These are phyloP conservation scores for Fusarium chuoi DNA, from an alignment of 2,329 filamentous ascomycete genomes.

Conservation along the genomic window DNA sequence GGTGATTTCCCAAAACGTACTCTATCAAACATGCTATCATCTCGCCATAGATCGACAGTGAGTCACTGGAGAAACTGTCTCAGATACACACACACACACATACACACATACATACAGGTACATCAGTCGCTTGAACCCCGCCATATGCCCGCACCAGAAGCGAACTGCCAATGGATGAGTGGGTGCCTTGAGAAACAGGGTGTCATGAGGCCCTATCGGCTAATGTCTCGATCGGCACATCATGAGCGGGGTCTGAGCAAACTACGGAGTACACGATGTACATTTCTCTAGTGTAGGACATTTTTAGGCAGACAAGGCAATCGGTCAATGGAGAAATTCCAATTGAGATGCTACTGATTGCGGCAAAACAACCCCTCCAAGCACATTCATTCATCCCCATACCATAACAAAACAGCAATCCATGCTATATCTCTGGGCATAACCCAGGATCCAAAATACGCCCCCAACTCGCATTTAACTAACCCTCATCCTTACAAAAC, in stretches of 20 bases:
- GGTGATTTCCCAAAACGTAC: slow-evolving; percentile 1
- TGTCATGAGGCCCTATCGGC: slow-evolving; percentile 23
- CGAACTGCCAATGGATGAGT: slow-evolving; percentile 4
- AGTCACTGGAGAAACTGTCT: slow-evolving; percentile 10
- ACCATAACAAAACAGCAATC: not conserved
- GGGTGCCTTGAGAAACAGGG: slow-evolving; percentile 25
- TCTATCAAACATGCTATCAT: slow-evolving; percentile 1
- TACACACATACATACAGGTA: not conserved
- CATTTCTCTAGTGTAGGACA: not conserved
- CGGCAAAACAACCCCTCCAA: not conserved
- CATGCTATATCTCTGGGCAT: not conserved
- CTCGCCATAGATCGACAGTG: slow-evolving; percentile 4
- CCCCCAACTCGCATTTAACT: not conserved
- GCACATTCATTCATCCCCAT: too few relatives aligned
- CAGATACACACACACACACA: not conserved
- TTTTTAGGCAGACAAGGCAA: slow-evolving; percentile 22
- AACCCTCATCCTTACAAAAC: not conserved
- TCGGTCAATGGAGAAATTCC: not conserved
- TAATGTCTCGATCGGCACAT: slow-evolving; percentile 12
- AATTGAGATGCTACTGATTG: not conserved
- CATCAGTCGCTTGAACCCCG: not conserved
- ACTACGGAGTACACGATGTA: too few relatives aligned
- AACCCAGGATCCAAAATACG: not conserved
- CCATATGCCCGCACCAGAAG: not conserved
- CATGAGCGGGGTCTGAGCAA: slow-evolving; percentile 3